A percentile compares a stretch with the other conserved stretches of the same genome.
Conservation (phyloP, 805 yeast species). For the Hanseniaspora lachancei region DNA sequence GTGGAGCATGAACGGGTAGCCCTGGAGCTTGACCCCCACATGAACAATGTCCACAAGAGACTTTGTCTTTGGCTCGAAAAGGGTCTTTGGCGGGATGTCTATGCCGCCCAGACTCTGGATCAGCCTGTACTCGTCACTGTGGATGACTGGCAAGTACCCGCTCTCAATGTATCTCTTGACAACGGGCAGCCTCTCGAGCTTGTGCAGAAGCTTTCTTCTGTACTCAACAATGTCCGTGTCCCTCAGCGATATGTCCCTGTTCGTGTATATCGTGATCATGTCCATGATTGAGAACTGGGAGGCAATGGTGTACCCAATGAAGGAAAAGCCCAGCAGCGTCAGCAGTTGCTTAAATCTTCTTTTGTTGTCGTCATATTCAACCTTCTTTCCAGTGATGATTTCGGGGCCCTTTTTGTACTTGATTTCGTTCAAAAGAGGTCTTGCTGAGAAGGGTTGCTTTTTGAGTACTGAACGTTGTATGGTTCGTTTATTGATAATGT, state of each 20-base stretch:
- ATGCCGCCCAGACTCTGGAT: slow-evolving; percentile 67
- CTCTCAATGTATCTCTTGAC: slow-evolving; percentile 34
- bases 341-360: slow-evolving; percentile 12
- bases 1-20: slow-evolving; percentile 77
- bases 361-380: slow-evolving; percentile 7
- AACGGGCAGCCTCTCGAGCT: slow-evolving; percentile 38
- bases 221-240: slow-evolving; percentile 24
- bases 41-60: slow-evolving; percentile 60
- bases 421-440: not conserved
- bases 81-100: slow-evolving; percentile 57
- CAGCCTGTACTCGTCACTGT: slow-evolving; percentile 18
- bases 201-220: slow-evolving; percentile 30
- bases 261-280: slow-evolving; percentile 26
- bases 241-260: slow-evolving; percentile 23
- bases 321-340: slow-evolving; percentile 24
- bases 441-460: not conserved
- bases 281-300: slow-evolving; percentile 28
- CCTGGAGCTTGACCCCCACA: slow-evolving; percentile 65
- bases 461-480: not conserved
- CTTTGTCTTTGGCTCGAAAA: slow-evolving; percentile 40
- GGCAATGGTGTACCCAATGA: slow-evolving; percentile 24
- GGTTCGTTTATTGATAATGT: not conserved
- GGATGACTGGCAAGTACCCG: slow-evolving; percentile 24
- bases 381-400: slow-evolving; percentile 50
- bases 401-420: slow-evolving; percentile 21